Conservation (phyloP, 2,329 filamentous ascomycete species). For the Aspergillus puulaauensis region DNA sequence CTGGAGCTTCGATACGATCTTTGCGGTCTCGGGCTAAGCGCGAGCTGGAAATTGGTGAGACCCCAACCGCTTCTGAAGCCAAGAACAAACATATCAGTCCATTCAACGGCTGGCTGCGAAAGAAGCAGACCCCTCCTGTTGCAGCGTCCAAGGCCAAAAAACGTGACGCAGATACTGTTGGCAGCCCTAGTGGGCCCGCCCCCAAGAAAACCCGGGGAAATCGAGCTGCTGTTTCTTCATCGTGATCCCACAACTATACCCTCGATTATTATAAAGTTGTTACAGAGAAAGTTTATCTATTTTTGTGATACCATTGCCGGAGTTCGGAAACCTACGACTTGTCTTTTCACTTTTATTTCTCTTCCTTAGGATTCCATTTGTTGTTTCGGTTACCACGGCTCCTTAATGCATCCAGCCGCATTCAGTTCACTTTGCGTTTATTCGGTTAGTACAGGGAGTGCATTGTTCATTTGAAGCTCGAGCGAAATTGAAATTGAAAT, state of each 20-base stretch:
- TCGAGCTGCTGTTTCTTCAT: conserved; percentile 13
- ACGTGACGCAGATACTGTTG: conserved; percentile 31
- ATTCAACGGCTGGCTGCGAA: conserved; percentile 42
- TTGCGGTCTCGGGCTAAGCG: conserved; percentile 34
- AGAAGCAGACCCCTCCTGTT: conserved; percentile 32
- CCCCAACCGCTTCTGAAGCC: conserved; percentile 23
- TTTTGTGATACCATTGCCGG: conserved; percentile 12
- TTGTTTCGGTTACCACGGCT: conserved; percentile 1
- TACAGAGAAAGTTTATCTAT: conserved; percentile 4
- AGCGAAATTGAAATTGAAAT: conserved; percentile 6
- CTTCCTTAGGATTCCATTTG: conserved; percentile 5
- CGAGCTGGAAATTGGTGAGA: conserved; percentile 22
- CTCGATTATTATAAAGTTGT: background rate
- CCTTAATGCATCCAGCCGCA: conserved; percentile 13
- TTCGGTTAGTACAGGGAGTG: conserved; percentile 3
- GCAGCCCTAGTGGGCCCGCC: conserved; percentile 25
- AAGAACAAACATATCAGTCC: conserved; percentile 37
- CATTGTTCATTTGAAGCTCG: background rate
- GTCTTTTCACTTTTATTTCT: conserved; percentile 7
- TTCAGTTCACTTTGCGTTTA: conserved; percentile 9
- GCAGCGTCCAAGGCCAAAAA: conserved; percentile 33
- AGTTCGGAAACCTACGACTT: conserved; percentile 2
- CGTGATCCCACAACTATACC: conserved; percentile 6
- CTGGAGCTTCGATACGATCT: conserved; percentile 31
- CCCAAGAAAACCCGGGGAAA: conserved; percentile 33